Conservation (phyloP, 176 grass and related monocot species). For the Oryza australiensis region DNA sequence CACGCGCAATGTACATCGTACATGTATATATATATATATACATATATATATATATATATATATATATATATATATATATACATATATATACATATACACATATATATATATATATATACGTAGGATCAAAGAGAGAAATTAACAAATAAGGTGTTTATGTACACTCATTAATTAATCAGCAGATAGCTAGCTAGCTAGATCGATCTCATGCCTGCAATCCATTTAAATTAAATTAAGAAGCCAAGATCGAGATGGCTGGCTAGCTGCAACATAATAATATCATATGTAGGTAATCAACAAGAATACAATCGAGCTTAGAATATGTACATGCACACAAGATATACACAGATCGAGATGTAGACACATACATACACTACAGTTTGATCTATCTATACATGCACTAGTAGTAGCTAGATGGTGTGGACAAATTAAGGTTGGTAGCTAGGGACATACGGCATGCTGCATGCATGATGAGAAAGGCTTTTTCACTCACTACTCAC, state of each 20-base stretch:
- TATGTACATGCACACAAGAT: background rate
- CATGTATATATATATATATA: background rate
- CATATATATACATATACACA: too few relatives aligned
- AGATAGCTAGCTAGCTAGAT: too few relatives aligned
- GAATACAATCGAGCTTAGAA: background rate
- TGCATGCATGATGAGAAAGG: conserved; percentile 42
- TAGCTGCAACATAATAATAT: too few relatives aligned
- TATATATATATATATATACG: background rate
- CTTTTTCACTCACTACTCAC: background rate
- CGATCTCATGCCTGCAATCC: background rate
- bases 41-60: too few relatives aligned
- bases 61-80: too few relatives aligned
- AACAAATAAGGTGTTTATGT: background rate
- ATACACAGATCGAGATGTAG: background rate
- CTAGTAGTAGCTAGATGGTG: background rate
- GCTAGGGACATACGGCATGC: background rate
- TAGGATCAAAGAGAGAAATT: background rate
- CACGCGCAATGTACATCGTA: background rate
- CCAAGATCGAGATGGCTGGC: too few relatives aligned
- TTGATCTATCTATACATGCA: too few relatives aligned
- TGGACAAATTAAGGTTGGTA: background rate
- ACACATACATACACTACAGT: background rate
- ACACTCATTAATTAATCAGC: background rate
- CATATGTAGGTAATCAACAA: background rate
- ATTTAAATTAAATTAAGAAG: background rate